These are phyloP conservation scores for Aureobasidium sp. DNA, from an alignment of 2,329 filamentous ascomycete genomes.

Conservation along the genomic window DNA sequence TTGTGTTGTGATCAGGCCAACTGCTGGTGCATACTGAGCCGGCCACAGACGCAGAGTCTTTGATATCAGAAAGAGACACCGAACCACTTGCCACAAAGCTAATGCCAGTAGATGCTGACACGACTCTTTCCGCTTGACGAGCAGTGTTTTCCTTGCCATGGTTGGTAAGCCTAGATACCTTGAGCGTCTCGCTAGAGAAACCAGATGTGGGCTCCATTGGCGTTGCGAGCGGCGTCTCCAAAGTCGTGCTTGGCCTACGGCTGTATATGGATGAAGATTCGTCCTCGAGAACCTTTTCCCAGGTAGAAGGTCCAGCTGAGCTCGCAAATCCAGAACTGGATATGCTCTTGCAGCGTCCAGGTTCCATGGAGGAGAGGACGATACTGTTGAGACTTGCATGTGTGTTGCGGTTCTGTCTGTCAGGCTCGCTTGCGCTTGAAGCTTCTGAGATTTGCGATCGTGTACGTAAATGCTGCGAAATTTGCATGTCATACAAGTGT, in stretches of 20 bases:
- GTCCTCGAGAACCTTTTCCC: constrained; percentile 29
- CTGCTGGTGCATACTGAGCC: background rate
- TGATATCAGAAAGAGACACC: background rate
- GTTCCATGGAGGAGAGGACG: constrained; percentile 14
- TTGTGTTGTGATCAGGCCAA: background rate
- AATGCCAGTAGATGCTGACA: constrained; percentile 1
- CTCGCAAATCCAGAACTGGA: constrained; percentile 27
- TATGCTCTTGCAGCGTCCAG: constrained; percentile 8
- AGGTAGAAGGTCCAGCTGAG: constrained; percentile 27
- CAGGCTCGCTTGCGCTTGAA: background rate
- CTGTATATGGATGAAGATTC: constrained; percentile 32
- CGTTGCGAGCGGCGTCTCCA: background rate
- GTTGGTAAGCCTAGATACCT: background rate
- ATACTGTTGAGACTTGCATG: constrained; percentile 20
- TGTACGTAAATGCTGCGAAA: constrained; percentile 37
- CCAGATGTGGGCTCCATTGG: background rate
- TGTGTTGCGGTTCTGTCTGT: background rate
- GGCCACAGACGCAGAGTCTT: background rate
- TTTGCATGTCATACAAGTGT: constrained; percentile 36
- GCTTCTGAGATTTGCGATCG: constrained; percentile 31
- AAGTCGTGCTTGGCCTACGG: constrained; percentile 19
- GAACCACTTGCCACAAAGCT: background rate
- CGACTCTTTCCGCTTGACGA: background rate
- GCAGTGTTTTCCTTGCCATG: background rate
- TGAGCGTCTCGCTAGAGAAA: background rate